Base-by-base conservation (phyloP, 768 basidiomycete species). In the Filobasidium floriforme region DNA sequence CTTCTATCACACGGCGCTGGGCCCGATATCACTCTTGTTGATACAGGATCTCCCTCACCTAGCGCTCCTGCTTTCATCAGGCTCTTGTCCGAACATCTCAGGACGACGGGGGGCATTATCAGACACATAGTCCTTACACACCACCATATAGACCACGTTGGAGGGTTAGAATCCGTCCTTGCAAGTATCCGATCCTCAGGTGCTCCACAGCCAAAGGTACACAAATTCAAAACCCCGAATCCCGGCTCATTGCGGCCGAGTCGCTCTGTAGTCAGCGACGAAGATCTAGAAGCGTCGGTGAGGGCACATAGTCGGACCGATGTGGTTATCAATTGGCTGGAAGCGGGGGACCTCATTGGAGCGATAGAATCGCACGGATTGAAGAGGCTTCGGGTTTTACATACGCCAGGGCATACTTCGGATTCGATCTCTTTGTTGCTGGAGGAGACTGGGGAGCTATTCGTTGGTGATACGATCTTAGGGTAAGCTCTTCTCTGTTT, bases 121-220 rank as follows among this genome's bases (percentile, higher is more conserved):
- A 51, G 59, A 15, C 41, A 66, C 37, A 61, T 66, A 19, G 52
- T 66, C 37, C 60, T 66, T 32, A 66, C 65, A 26, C 65, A 66
- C 61, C 65, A 60, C 14, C 65, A 66, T 44, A 14, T 59, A 40
- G 65, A 66, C n/a, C 65, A 66, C n/a, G 41, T 66, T 37, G 65
- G 65, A 7, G 65, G 65, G 1, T 60, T 66, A 11, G 37, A 41
- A 15, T 24, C 22, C n/a, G 40, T 66, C 19, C 41, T 66, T 3
- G 32, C 46, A 43, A 18, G 28, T 11, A 40, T 61, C 51, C 40
- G 24, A 1, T 41, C 41, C 0, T 22, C 15, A 4, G 59, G 59
- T 41, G 9, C 59, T n/a, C 57, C 59, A 18, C 22, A 29, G 1
- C 64, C 64, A 1, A 7, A 46, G 18, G 64, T 65, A 4, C 57